Evolutionary conservation across 2,329 filamentous ascomycete species (phyloP), one percentile per base, ranked within the genome.

Genomic region (Aureobasidium sp.): DNA sequence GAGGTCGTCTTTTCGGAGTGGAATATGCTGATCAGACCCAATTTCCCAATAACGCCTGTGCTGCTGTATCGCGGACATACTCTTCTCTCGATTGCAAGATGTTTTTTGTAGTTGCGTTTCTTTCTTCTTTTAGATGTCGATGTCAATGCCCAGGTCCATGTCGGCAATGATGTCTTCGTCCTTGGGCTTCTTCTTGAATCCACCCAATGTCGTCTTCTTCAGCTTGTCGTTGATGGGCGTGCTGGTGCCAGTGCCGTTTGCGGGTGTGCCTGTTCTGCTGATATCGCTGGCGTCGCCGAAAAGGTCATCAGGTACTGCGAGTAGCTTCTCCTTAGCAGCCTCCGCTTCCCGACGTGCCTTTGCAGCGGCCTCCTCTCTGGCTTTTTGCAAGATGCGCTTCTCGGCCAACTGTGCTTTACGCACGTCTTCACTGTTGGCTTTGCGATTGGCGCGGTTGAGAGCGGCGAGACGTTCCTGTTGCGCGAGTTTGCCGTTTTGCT

Each of bases 101-200:
- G 1, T 37, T 49, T 45, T 37, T 45, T 27, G 3, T 11, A 10
- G 34, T 4, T 14, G 34, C 34, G 10, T 37, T 37, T 37, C 34
- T 34, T 34, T 8, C 21, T 21, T 21, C 21, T 21, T 37, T 37
- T 70, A 90, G 67, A 96, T 90, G 67, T 96, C 91, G 68, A 96
- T 86, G 68, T 97, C 93, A 72, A 97, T 91, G 32, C 91, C 93
- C 68, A 97, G 77, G 72, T 97, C 94, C 78, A 97, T 79, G 39
- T 51, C 47, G 1, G 88, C 91, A 73, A 97, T 93, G 61, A 97
- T 88, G 70, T 97, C 94, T 71, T 97, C 94, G 64, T 96, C 92
- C 79, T 89, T 88, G 62, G 91, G 83, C 34, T 88, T 86, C 75
- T 89, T 82, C 67, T 81, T 86, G 72, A 66, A 32, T 68, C 69